These are phyloP conservation scores for Cyathus striatus DNA, from an alignment of 768 basidiomycete genomes.

Conservation along the genomic window DNA sequence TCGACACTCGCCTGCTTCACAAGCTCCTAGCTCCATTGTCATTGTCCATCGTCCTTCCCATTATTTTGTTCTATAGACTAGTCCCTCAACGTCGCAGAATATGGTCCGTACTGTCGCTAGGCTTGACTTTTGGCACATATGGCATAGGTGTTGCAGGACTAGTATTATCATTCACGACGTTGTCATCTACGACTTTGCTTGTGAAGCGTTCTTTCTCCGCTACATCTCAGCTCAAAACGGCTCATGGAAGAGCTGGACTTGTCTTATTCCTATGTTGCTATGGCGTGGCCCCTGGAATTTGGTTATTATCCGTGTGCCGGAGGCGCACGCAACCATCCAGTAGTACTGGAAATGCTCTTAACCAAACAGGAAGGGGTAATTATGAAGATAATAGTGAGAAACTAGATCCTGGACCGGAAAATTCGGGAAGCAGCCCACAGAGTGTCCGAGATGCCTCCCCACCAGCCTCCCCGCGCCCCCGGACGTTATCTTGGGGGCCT, in stretches of 20 bases:
- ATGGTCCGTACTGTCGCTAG: slow-evolving; percentile 28
- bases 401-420: slow-evolving; percentile 18
- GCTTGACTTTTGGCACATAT: slow-evolving; percentile 40
- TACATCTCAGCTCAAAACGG: slow-evolving; percentile 41
- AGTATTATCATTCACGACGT: slow-evolving; percentile 57
- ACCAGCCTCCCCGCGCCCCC: slow-evolving; percentile 35
- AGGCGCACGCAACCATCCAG: neutral
- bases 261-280: slow-evolving; percentile 63
- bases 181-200: slow-evolving; percentile 24
- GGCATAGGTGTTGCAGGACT: slow-evolving; percentile 61
- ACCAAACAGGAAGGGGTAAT: neutral
- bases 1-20: slow-evolving; percentile 39
- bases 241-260: slow-evolving; percentile 62
- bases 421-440: slow-evolving; percentile 25
- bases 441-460: slow-evolving; percentile 36
- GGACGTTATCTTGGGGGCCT: slow-evolving; percentile 47
- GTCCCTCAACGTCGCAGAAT: slow-evolving; percentile 14
- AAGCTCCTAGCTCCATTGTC: slow-evolving; percentile 43
- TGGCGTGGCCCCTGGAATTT: slow-evolving; percentile 28
- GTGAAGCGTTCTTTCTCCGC: slow-evolving; percentile 23
- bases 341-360: neutral
- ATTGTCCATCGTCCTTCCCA: slow-evolving; percentile 29
- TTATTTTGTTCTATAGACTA: slow-evolving; percentile 29
- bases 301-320: neutral
- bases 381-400: slow-evolving; percentile 26